Conservation (phyloP, 2,329 filamentous ascomycete genomes). For the Zymoseptoria ardabiliae region DNA sequence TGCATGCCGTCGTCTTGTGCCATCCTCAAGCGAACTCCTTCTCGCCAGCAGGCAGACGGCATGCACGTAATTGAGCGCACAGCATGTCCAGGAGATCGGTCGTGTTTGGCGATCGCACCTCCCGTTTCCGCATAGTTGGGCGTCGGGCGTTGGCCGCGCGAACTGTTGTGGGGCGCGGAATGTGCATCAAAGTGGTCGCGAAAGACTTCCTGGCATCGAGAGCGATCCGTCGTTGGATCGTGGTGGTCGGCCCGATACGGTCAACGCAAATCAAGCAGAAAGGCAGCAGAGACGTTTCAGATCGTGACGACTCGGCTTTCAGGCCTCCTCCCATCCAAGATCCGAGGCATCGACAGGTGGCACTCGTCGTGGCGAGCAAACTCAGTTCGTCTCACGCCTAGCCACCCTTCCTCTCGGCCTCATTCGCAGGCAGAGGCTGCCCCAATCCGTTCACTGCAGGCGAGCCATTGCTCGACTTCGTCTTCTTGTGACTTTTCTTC, state of each 20-base stretch:
- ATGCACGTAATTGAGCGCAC: not conserved
- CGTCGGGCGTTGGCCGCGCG: not conserved
- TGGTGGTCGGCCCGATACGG: not conserved
- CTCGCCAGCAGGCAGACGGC: not conserved
- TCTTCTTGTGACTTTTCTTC: slow-evolving; percentile 29
- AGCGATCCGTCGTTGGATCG: not conserved
- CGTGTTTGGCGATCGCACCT: not conserved
- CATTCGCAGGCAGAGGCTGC: slow-evolving; percentile 38
- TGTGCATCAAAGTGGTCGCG: not conserved
- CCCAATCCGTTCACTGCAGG: slow-evolving; percentile 18
- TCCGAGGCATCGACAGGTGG: not conserved
- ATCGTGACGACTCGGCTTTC: not conserved
- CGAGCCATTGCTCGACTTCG: slow-evolving; percentile 22
- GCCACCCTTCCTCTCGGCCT: slow-evolving; percentile 41
- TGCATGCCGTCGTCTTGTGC: not conserved
- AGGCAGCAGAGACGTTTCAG: not conserved
- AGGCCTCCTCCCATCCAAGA: not conserved
- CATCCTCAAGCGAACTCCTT: not conserved
- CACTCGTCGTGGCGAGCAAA: too few relatives aligned
- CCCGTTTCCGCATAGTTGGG: not conserved
- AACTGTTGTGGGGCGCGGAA: not conserved
- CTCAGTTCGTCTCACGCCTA: slow-evolving; percentile 2
- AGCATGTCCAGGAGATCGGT: not conserved
- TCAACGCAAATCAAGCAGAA: not conserved
- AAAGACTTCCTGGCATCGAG: not conserved